These are phyloP conservation scores for Diaporthe longicolla DNA, from an alignment of 2,329 filamentous ascomycete genomes.

Conservation along the genomic window DNA sequence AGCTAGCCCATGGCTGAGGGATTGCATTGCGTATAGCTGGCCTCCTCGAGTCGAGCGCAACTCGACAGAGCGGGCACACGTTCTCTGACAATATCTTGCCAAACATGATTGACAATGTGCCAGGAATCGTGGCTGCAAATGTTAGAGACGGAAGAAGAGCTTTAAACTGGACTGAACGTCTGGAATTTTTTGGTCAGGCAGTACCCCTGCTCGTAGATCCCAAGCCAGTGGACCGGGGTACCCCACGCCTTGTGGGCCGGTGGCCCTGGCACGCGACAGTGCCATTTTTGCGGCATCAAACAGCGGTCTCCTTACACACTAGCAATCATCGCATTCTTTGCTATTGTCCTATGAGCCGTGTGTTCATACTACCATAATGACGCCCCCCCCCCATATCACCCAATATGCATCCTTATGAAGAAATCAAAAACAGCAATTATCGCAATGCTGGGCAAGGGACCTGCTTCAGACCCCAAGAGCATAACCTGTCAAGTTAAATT, in stretches of 20 bases:
- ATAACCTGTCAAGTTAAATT: background rate
- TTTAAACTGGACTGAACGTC: background rate
- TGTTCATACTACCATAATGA: constrained; percentile 21
- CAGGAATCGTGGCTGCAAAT: background rate
- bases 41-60: constrained; percentile 32
- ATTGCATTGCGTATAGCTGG: constrained; percentile 20
- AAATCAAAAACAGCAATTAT: background rate
- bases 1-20: constrained; percentile 52
- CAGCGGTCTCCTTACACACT: background rate
- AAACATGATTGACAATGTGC: constrained; percentile 37
- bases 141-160: background rate
- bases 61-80: constrained; percentile 39
- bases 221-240: background rate
- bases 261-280: background rate
- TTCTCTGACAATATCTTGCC: constrained; percentile 35
- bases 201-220: constrained; percentile 20
- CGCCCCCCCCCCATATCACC: background rate
- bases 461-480: background rate
- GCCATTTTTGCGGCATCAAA: background rate
- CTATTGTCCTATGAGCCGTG: constrained; percentile 30
- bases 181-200: constrained; percentile 35
- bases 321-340: constrained; percentile 3
- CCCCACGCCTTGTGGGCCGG: background rate
- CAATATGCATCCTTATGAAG: constrained; percentile 2
- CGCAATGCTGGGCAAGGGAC: background rate